These are phyloP conservation scores for Salix dunnii DNA, from an alignment of 345 rosid genomes.

Conservation along the genomic window DNA sequence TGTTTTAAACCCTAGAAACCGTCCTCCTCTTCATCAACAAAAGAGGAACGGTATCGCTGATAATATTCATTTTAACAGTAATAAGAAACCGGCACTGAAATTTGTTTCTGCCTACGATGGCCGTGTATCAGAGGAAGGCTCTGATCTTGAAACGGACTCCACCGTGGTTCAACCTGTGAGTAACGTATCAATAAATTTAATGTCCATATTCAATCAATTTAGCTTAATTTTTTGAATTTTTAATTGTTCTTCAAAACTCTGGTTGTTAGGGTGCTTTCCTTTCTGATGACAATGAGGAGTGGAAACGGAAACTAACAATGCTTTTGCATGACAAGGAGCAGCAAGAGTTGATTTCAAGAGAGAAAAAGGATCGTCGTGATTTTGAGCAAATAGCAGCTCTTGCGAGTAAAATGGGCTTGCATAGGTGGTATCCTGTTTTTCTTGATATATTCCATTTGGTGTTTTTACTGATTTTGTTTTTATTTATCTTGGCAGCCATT, in stretches of 20 bases:
- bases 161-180: constrained; percentile 28
- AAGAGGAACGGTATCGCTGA: neutral
- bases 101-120: constrained; percentile 28
- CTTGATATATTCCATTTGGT: constrained; percentile 5
- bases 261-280: constrained; percentile 37
- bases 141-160: constrained; percentile 35
- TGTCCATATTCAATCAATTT: too few species aligned
- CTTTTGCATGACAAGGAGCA: constrained; percentile 49
- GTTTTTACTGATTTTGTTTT: constrained; percentile 21
- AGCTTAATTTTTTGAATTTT: neutral
- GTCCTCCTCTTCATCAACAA: constrained; percentile 23
- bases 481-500: constrained; percentile 52
- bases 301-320: constrained; percentile 59
- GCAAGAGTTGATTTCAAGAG: constrained; percentile 79
- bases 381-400: constrained; percentile 68
- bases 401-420: constrained; percentile 70
- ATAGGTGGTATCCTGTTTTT: constrained; percentile 46
- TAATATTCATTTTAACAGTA: neutral
- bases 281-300: constrained; percentile 50
- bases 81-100: neutral
- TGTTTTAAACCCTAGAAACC: constrained; percentile 21
- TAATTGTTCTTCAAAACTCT: neutral
- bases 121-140: constrained; percentile 36
- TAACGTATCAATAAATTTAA: neutral
- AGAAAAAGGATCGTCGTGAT: constrained; percentile 73